Base-by-base conservation (phyloP, 163 green algal genomes). In the Scenedesmus sp. region DNA sequence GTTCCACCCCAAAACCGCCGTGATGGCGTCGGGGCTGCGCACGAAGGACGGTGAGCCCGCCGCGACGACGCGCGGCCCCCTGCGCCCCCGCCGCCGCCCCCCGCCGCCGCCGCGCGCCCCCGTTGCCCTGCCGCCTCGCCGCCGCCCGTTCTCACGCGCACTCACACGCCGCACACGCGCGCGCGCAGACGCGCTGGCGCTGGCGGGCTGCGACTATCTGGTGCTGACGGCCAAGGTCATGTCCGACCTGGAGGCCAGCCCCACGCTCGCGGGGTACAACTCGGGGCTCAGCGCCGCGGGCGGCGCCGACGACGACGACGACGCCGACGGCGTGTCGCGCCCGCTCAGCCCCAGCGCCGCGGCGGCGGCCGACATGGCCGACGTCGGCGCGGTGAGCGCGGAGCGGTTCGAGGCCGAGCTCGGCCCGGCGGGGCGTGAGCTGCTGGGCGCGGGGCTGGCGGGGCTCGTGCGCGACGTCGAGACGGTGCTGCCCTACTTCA, bases 1-100 rank as follows among this genome's bases (percentile, higher is more conserved):
- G 54, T 85, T 86, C 58, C 83, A 95, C 80, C 86, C 90, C 47
- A 90, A 91, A 56, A 96, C 92, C 13, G 84, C 85, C 63, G 75
- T 98, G 76, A 96, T 98, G 92, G 94, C 89, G 26, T 89, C 82
- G 3, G 92, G 93, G 13, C 75, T 98, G 28, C 83, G 94, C 63
- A 92, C 62, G 47, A 90, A 90, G 63, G 77, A 89, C n/a, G 92
- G 93, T 89, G 69, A 77, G 84, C 0, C 13, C 15, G 13, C 13
- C 45, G 13, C 15, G 45, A 15, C 45, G 45, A 13, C 13, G 45
- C 13, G 15, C 45, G 13, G 45, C 45, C 15, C 13, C 45, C 45
- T 13, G 45, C 45, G 13, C 45, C 13, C 45, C 45, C 45, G 45
- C 15, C 45, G 45, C 13, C 45, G 45, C 15, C 45, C 13, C 45